A percentile compares a stretch with the other conserved stretches of the same genome.
Evolutionary conservation across 345 rosid genomes (phyloP).

Genomic region (Kandelia obovata): DNA sequence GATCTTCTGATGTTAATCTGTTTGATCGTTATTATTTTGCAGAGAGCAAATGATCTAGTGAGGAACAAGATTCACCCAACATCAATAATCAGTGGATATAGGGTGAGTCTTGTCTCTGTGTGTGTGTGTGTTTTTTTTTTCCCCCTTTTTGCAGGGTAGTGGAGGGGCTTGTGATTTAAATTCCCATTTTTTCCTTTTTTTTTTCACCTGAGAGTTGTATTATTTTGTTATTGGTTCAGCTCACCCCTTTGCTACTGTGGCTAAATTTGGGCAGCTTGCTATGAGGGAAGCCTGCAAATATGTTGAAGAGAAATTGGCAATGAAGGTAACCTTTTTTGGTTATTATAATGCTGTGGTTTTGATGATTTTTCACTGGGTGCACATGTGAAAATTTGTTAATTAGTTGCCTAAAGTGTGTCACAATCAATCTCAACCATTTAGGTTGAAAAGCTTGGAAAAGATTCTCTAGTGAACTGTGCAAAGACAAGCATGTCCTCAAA

Average conservation of each 20-base stretch:
- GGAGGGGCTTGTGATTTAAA: too few relatives aligned
- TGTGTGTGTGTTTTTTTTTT: too few relatives aligned
- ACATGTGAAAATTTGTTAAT: not conserved
- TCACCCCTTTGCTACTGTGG: conserved; percentile 3
- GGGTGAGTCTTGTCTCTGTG: conserved; percentile 43
- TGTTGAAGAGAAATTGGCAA: conserved; percentile 80
- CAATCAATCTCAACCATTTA: conserved; percentile 5
- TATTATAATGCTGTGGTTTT: not conserved
- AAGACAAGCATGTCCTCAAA: conserved; percentile 99
- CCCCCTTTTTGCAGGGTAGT: not conserved
- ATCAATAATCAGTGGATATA: conserved; percentile 89
- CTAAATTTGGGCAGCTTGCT: conserved; percentile 60
- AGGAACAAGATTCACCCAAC: conserved; percentile 98
- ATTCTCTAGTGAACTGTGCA: conserved; percentile 85
- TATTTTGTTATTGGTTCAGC: not conserved
- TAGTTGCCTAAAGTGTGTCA: too few relatives aligned
- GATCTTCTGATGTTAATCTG: conserved; percentile 8
- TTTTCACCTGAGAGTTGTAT: not conserved
- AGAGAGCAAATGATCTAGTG: conserved; percentile 96
- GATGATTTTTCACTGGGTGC: not conserved
- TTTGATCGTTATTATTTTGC: conserved; percentile 19
- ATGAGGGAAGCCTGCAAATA: conserved; percentile 98
- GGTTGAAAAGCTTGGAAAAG: conserved; percentile 97
- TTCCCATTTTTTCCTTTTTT: too few relatives aligned
- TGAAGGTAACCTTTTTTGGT: conserved; percentile 49